phyloP scores from a whole-genome alignment of 805 yeast genomes.

The Metschnikowia baotianmanensis region DNA sequence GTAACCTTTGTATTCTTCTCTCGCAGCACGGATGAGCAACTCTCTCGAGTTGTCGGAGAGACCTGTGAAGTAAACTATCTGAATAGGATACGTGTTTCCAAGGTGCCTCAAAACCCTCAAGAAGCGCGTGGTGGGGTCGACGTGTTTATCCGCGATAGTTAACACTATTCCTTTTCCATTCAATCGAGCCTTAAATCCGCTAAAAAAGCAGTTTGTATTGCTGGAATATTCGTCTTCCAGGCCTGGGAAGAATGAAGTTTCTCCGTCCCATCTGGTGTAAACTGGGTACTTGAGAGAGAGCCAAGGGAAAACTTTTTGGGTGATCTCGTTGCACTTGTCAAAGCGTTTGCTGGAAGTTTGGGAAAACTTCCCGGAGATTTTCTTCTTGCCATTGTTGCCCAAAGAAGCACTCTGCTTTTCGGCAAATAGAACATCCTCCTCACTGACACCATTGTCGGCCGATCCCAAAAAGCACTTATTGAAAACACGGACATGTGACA shows the following conservation, averaged over 20 bases:
- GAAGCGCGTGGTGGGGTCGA: slow-evolving; percentile 26
- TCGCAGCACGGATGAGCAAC: slow-evolving; percentile 10
- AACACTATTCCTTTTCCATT: slow-evolving; percentile 41
- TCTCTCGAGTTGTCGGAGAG: slow-evolving; percentile 9
- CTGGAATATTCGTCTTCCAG: neutral
- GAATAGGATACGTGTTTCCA: slow-evolving; percentile 39
- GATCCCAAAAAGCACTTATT: too few relatives aligned
- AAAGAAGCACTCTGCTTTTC: too few relatives aligned
- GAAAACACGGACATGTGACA: too few relatives aligned
- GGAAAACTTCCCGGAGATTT: too few relatives aligned
- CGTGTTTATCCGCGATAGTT: slow-evolving; percentile 30
- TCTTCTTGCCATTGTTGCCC: too few relatives aligned
- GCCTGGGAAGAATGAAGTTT: slow-evolving; percentile 8
- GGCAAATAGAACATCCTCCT: too few relatives aligned
- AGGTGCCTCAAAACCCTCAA: slow-evolving; percentile 28
- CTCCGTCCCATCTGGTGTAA: slow-evolving; percentile 13
- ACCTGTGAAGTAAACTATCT: slow-evolving; percentile 29
- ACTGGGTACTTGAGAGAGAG: slow-evolving; percentile 13
- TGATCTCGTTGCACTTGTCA: slow-evolving; percentile 5
- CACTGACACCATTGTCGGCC: too few relatives aligned
- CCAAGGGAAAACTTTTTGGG: slow-evolving; percentile 15
- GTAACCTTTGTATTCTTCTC: slow-evolving; percentile 9
- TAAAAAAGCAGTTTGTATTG: slow-evolving; percentile 22
- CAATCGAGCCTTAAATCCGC: slow-evolving; percentile 21
- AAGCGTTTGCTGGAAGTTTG: too few relatives aligned